Evolutionary conservation across 2,329 filamentous ascomycete species (phyloP), one percentile per base, ranked within the genome.

Genomic region (Calycina herbarum): DNA sequence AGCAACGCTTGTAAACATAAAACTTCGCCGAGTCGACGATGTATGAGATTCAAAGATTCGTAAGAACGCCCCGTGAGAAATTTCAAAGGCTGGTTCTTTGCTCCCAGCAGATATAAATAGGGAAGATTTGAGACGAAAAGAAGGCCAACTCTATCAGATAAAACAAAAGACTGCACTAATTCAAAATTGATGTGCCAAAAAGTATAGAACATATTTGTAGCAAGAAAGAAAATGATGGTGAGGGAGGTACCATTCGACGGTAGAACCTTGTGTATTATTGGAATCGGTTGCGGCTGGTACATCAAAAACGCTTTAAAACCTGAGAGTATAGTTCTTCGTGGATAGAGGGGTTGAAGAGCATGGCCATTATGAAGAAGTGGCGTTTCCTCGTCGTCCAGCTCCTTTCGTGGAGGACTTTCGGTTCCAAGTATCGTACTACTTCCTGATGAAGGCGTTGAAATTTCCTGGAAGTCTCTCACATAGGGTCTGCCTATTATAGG

Each of bases 61-160:
- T 90, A 90, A 0, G 86, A 89, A 68, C 83, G 82, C 3, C 87
- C 86, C 0, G 87, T 89, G 20, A 90, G 77, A 1, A 80, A 70
- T 65, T 84, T 84, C 40, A 90, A 73, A 0, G 87, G 88, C 68
- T 89, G 87, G 66, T 87, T 90, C 74, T 90, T 91, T 38, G 88
- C 87, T 1, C 85, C 83, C 3, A 90, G 79, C 4, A 90, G 78
- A 73, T 90, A 90, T 2, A 90, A 78, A 48, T 83, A 75, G 3
- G 82, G 82, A 1, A 85, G 75, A 64, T 84, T 85, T 11, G 79
- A 78, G 17, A 79, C 78, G 69, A 84, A 83, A 2, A 75, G 68
- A 13, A 76, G 56, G 20, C 71, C 74, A 45, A 69, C 67, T 63
- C 75, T 69, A 51, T 75, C 75, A 3, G 72, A 72, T 6, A 88